Evolutionary conservation across 1,284 basidiomycete species (phyloP), one percentile per base, ranked within the genome.

Genomic region (Earliella scabrosa): DNA sequence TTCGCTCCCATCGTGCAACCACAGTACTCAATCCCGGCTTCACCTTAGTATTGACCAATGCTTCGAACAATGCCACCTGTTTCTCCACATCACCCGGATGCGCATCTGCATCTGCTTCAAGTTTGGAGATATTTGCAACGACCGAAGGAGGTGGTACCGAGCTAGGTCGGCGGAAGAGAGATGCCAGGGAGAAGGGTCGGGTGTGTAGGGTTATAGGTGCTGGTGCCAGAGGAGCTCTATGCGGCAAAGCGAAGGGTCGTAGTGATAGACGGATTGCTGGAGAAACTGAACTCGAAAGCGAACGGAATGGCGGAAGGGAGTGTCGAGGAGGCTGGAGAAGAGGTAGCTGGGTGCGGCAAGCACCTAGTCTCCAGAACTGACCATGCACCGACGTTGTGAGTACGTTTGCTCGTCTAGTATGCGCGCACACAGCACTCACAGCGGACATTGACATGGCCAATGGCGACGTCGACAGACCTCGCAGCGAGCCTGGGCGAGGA

Each of bases 1-100:
- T 85, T 60, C 86, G 79, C 67, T 93, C 90, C 90, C 91, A 93
- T 55, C 90, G 82, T 64, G 77, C 84, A 57, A 90, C 82, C 58
- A 92, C 74, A 24, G 89, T 74, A 55, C 91, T 86, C 70, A 86
- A 86, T 1, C 85, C 90, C 11, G 85, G 79, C 58, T 82, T 83
- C 27, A 86, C 75, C 46, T 84, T 81, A 1, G 87, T 87, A 0
- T 82, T 81, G 24, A 81, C 65, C 29, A 93, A 73, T 11, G 87
- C 88, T 34, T 82, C 79, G 68, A 86, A 88, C n/a, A 92, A 74
- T 3, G 81, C 77, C 50, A 92, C 71, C 66, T 93, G 91, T 63
- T 85, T 88, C 23, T 75, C 63, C 24, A 87, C 71, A 73, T 92
- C 85, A 63, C 85, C 76, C 0, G 88, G 87, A 60, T 85, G 75